Percentiles rank a stretch among this genome's conserved stretches.
These are phyloP conservation scores for Nemania sp. DNA, from an alignment of 2,329 filamentous ascomycete species.

Conservation along the genomic window DNA sequence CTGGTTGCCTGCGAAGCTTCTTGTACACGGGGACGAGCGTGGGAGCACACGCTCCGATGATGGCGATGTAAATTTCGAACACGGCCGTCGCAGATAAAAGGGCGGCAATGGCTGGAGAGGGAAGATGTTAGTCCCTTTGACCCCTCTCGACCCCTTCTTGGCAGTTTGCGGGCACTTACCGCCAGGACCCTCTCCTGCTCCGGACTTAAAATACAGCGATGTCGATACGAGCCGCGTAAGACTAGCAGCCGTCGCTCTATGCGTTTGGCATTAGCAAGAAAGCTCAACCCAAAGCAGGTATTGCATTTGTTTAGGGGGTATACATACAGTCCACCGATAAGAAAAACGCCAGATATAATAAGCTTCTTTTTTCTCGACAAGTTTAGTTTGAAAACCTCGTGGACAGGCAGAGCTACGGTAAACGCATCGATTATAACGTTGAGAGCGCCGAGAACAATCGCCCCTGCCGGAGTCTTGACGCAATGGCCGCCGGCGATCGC, in stretches of 20 bases:
- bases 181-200: conserved; percentile 6
- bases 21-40: conserved; percentile 22
- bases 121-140: conserved; percentile 5
- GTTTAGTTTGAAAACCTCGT: conserved; percentile 22
- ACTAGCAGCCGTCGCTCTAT: conserved; percentile 21
- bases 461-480: conserved; percentile 1
- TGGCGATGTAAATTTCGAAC: conserved; percentile 27
- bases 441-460: conserved; percentile 14
- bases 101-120: conserved; percentile 15
- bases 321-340: conserved; percentile 29
- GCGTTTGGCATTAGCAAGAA: conserved; percentile 5
- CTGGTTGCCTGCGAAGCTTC: background rate
- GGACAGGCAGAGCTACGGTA: conserved; percentile 22
- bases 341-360: conserved; percentile 14
- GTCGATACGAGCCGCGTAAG: conserved; percentile 20
- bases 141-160: too few species aligned
- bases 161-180: conserved; percentile 9
- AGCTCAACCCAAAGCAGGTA: background rate
- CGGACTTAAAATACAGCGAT: conserved; percentile 9
- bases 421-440: conserved; percentile 21
- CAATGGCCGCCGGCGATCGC: conserved; percentile 16
- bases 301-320: background rate
- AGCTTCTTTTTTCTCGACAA: conserved; percentile 17
- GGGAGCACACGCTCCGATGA: conserved; percentile 25
- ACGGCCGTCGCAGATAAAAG: conserved; percentile 17